These are phyloP conservation scores for Akanthomyces uredinophilus DNA, from an alignment of 2,329 filamentous ascomycete species.

Conservation along the genomic window DNA sequence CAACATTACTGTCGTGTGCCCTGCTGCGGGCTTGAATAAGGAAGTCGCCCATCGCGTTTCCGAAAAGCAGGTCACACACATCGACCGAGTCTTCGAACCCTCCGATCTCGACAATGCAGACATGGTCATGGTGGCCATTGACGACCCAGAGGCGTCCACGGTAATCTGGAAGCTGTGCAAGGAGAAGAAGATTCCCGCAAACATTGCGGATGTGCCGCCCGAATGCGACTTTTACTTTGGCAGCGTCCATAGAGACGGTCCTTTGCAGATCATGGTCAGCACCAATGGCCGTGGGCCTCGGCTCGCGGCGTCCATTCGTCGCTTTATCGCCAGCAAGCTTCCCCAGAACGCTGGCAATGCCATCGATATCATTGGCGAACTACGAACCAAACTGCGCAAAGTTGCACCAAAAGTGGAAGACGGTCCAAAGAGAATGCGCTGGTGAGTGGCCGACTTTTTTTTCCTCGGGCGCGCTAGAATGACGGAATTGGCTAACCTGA, in stretches of 20 bases:
- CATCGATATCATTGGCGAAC: constrained; percentile 74
- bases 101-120: constrained; percentile 75
- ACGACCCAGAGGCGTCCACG: constrained; percentile 87
- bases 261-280: constrained; percentile 96
- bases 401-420: constrained; percentile 68
- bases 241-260: constrained; percentile 88
- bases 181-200: constrained; percentile 74
- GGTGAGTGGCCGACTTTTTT: constrained; percentile 49
- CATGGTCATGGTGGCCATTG: constrained; percentile 91
- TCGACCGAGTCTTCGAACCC: constrained; percentile 80
- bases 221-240: constrained; percentile 99
- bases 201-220: constrained; percentile 92
- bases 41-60: constrained; percentile 82
- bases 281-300: constrained; percentile 96
- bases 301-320: constrained; percentile 78
- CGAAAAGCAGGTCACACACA: constrained; percentile 68
- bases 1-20: constrained; percentile 79
- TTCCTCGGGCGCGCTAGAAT: not conserved
- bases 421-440: constrained; percentile 84
- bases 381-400: constrained; percentile 73
- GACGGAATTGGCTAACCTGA: constrained; percentile 8
- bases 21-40: constrained; percentile 71
- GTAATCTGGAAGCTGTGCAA: constrained; percentile 93
- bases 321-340: constrained; percentile 71
- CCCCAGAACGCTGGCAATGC: constrained; percentile 79